Base-by-base conservation (phyloP, 805 yeast species). In the Cyberlindnera sargentensis region DNA sequence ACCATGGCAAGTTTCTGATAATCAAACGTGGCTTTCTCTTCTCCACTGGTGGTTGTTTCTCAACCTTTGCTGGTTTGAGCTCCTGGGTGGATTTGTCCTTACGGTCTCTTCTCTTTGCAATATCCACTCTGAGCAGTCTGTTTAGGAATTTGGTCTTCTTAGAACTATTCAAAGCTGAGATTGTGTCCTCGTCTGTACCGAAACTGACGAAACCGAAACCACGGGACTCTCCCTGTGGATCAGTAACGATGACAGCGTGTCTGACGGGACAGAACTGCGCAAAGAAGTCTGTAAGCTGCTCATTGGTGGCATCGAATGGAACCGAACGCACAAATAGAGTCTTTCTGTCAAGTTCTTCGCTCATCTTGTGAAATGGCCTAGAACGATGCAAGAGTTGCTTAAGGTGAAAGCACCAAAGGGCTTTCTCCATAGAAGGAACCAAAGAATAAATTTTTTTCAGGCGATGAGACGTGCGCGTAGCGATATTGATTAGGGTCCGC, bases 141-240 rank as follows among this genome's bases (percentile, higher is more conserved):
- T 76, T 79, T 46, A 84, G 72, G 52, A 93, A 77, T 57, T 82
- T 85, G 37, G 68, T 56, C 57, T 73, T 82, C 60, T 80, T 79
- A 11, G 91, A 70, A 50, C 78, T 75, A 23, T 72, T 76, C 49
- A 90, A 68, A 0, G 97, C 97, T 37, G 74, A 67, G 34, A 74
- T 61, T 0, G 96, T 85, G 59, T 93, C 99, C 39, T 88, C 95
- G 49, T 86, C 89, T 39, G 75, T 65, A 2, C 85, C 78, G 63
- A 93, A 93, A 32, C 95, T 82, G 11, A 89, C 99, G 63, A 93
- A 93, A 3, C 99, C 99, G 65, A 90, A 93, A 2, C 99, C 98
- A 61, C 90, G 76, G 3, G 96, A 87, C 37, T 82, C 73, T 43
- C 84, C 77, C 31, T 82, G 78, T 8, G 70, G 70, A 58, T 90